phyloP scores from a whole-genome alignment of 805 yeast species.

The Kuraishia piskuri region DNA sequence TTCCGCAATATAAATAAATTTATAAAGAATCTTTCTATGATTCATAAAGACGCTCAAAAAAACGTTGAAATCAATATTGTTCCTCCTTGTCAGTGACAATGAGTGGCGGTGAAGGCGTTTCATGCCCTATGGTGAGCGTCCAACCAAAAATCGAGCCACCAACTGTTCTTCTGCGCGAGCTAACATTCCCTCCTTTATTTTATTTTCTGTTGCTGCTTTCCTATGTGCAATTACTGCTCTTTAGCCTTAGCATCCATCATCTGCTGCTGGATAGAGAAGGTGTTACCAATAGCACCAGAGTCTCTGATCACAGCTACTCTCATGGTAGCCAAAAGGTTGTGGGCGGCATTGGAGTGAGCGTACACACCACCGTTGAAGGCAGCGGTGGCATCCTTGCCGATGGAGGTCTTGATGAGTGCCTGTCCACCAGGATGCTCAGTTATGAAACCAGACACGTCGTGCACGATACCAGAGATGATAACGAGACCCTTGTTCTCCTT shows the following conservation, averaged over 20 bases:
- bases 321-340: slow-evolving; percentile 78
- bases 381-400: slow-evolving; percentile 89
- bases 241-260: slow-evolving; percentile 4
- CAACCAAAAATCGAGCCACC: background rate
- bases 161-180: background rate
- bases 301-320: slow-evolving; percentile 75
- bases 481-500: slow-evolving; percentile 42
- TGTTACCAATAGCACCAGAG: slow-evolving; percentile 47
- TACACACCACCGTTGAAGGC: slow-evolving; percentile 96
- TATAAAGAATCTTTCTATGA: background rate
- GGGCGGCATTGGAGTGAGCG: slow-evolving; percentile 88
- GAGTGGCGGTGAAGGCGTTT: background rate
- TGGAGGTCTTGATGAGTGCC: slow-evolving; percentile 67
- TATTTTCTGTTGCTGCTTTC: background rate
- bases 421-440: slow-evolving; percentile 93
- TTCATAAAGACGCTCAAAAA: background rate
- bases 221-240: background rate
- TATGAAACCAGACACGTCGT: slow-evolving; percentile 86
- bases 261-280: slow-evolving; percentile 37
- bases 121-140: too few relatives aligned
- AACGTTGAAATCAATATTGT: background rate
- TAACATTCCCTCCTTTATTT: background rate
- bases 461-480: slow-evolving; percentile 85
- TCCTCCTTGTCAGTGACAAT: background rate
- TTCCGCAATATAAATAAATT: background rate